Evolutionary conservation across 2,329 filamentous ascomycete genomes (phyloP).

Genomic region (Stagonosporopsis vannaccii): DNA sequence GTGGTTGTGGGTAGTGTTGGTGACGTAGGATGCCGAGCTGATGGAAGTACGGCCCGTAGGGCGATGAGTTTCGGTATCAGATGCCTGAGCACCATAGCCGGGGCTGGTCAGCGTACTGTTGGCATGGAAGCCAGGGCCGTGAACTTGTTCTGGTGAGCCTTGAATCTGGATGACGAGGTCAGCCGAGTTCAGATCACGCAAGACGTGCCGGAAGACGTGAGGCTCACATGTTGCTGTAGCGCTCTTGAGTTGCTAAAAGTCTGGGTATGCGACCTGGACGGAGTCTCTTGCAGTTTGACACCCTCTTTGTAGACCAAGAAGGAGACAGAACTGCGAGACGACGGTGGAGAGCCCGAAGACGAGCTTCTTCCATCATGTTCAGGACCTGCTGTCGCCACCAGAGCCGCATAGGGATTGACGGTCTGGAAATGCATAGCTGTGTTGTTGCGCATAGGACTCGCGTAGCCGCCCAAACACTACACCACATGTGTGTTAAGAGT

Average conservation of each 20-base stretch:
- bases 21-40: slow-evolving; percentile 6
- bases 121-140: not conserved
- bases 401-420: slow-evolving; percentile 8
- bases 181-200: slow-evolving; percentile 5
- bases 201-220: not conserved
- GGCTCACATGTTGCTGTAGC: slow-evolving; percentile 19
- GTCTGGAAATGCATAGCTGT: slow-evolving; percentile 7
- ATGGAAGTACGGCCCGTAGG: slow-evolving; percentile 8
- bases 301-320: slow-evolving; percentile 1
- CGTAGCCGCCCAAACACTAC: slow-evolving; percentile 2
- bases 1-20: slow-evolving; percentile 4
- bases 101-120: not conserved
- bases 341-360: slow-evolving; percentile 17
- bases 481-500: not conserved
- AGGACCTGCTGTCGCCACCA: slow-evolving; percentile 9
- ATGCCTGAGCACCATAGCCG: not conserved
- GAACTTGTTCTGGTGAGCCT: slow-evolving; percentile 7
- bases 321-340: slow-evolving; percentile 22
- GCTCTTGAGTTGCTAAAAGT: not conserved
- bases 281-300: not conserved
- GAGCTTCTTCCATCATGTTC: slow-evolving; percentile 21
- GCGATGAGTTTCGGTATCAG: not conserved
- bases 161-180: slow-evolving; percentile 1
- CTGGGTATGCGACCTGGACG: slow-evolving; percentile 6
- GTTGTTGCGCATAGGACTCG: not conserved